Evolutionary conservation across 768 basidiomycete species (phyloP).

Genomic region (Mycena maculata): DNA sequence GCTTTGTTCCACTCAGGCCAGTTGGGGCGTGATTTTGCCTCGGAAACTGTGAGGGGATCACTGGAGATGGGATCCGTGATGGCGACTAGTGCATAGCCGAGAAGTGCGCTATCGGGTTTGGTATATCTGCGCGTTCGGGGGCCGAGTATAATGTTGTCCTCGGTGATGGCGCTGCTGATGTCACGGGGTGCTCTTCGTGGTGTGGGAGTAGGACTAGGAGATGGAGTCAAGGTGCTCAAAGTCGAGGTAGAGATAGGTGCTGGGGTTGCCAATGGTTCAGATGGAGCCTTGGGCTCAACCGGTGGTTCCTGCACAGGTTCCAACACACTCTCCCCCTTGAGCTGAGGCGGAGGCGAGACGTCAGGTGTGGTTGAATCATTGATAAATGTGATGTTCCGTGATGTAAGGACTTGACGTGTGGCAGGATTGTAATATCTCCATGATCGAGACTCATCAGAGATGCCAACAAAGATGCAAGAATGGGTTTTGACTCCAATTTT

Average conservation of each 20-base stretch:
- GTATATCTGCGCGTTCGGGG: slow-evolving; percentile 1
- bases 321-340: slow-evolving; percentile 22
- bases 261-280: background rate
- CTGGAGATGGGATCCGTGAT: slow-evolving; percentile 8
- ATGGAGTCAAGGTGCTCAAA: background rate
- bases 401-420: slow-evolving; percentile 28
- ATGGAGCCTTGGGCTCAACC: slow-evolving; percentile 9
- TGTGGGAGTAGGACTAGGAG: background rate
- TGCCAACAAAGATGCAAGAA: slow-evolving; percentile 26
- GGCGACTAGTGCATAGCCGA: slow-evolving; percentile 30
- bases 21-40: slow-evolving; percentile 10
- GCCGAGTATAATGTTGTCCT: slow-evolving; percentile 8
- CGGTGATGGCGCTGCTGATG: slow-evolving; percentile 6
- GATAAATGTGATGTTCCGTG: slow-evolving; percentile 32
- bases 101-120: background rate
- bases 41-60: slow-evolving; percentile 17
- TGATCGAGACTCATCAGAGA: slow-evolving; percentile 32
- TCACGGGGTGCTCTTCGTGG: slow-evolving; percentile 5
- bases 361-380: background rate
- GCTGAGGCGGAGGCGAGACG: slow-evolving; percentile 11
- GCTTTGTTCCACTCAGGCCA: slow-evolving; percentile 17
- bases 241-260: background rate
- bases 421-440: slow-evolving; percentile 28
- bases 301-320: background rate
- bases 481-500: slow-evolving; percentile 13